Conservation (phyloP, 139 green algal genomes). For the Microglena sp. region DNA sequence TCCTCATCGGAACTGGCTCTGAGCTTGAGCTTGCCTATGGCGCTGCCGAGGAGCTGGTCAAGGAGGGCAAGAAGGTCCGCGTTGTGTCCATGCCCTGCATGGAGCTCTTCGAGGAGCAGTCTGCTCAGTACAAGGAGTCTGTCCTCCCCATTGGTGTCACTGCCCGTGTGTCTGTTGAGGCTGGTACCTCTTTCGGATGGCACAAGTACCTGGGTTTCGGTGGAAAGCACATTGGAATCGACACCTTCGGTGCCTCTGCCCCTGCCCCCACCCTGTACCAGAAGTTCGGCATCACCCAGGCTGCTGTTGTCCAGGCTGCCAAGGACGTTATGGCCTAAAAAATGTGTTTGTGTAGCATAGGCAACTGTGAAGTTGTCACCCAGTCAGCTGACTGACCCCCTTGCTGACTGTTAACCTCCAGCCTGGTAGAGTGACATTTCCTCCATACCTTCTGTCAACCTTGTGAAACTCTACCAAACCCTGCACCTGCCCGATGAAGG, state of each 20-base stretch:
- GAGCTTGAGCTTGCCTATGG: constrained; percentile 83
- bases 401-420: too few relatives aligned
- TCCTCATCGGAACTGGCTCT: constrained; percentile 91
- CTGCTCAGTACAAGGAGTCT: constrained; percentile 54
- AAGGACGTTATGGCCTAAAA: too few relatives aligned
- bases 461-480: too few relatives aligned
- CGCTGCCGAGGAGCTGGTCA: constrained; percentile 44
- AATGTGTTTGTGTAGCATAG: too few relatives aligned
- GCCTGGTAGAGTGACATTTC: too few relatives aligned
- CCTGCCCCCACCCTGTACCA: constrained; percentile 85
- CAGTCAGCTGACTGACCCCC: too few relatives aligned
- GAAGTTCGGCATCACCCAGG: constrained; percentile 88
- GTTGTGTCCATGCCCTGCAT: constrained; percentile 94
- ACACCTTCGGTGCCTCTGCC: constrained; percentile 90
- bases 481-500: too few relatives aligned
- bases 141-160: constrained; percentile 79
- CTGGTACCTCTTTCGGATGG: constrained; percentile 88
- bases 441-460: too few relatives aligned
- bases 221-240: constrained; percentile 78
- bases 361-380: too few relatives aligned
- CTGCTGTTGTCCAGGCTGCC: constrained; percentile 60
- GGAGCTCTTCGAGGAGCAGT: constrained; percentile 96
- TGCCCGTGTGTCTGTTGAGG: constrained; percentile 84
- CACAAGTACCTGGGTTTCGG: constrained; percentile 66
- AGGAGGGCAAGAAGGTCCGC: too few relatives aligned